Conservation (phyloP, 2,329 filamentous ascomycete genomes). For the Hypoxylon rubiginosum region DNA sequence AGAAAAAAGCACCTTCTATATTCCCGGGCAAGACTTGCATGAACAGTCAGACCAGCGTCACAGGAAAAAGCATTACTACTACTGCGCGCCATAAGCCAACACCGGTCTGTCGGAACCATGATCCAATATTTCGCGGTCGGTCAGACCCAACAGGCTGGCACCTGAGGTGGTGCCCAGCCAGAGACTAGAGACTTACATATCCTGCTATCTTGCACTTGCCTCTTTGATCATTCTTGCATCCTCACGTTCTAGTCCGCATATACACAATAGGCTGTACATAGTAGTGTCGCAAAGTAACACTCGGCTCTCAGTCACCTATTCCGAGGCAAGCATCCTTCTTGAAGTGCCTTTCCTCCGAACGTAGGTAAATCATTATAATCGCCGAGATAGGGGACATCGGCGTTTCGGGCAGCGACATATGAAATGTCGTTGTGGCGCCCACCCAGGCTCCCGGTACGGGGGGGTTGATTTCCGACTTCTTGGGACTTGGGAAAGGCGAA, state of each 20-base stretch:
- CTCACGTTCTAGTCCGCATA: background rate
- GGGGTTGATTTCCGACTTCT: conserved; percentile 3
- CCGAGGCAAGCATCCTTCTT: conserved; percentile 5
- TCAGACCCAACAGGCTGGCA: conserved; percentile 7
- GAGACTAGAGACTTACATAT: background rate
- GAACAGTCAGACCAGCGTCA: conserved; percentile 13
- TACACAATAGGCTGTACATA: background rate
- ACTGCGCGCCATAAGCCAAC: background rate
- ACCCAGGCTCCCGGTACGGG: conserved; percentile 21
- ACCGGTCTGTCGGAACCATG: conserved; percentile 19
- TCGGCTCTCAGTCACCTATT: conserved; percentile 15
- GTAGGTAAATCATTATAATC: conserved; percentile 12
- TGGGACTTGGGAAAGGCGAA: conserved; percentile 2
- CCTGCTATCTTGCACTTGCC: background rate
- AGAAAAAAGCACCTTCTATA: background rate
- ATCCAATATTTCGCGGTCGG: conserved; percentile 2
- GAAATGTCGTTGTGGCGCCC: conserved; percentile 1
- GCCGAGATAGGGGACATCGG: conserved; percentile 26
- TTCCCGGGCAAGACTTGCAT: conserved; percentile 2
- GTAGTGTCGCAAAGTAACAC: background rate
- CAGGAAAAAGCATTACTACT: background rate
- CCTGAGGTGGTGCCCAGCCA: background rate
- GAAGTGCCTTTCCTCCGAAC: conserved; percentile 4
- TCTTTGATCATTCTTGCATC: background rate
- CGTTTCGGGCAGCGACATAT: conserved; percentile 16